A percentile compares a stretch with the other conserved stretches of the same genome.
Conservation (phyloP, 345 rosid genomes). For the Nephelium lappaceum region DNA sequence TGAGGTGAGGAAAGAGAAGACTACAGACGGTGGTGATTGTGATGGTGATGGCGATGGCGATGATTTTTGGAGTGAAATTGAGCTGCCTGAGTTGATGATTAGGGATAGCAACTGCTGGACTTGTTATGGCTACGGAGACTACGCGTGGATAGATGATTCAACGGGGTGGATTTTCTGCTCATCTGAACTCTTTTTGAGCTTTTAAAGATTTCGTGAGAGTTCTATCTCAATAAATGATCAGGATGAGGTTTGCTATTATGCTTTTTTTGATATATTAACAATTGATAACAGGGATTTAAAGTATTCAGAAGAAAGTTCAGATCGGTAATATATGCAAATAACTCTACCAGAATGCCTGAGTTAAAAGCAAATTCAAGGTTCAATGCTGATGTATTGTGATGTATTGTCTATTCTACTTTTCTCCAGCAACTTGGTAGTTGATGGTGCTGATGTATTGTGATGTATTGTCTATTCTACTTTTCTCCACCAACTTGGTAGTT, state of each 20-base stretch:
- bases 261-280: too few relatives aligned
- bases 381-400: too few relatives aligned
- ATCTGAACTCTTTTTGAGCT: not conserved
- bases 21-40: not conserved
- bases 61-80: conserved; percentile 21
- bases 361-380: not conserved
- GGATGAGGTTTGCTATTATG: not conserved
- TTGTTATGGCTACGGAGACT: not conserved
- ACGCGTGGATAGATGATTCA: not conserved
- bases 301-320: not conserved
- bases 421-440: too few relatives aligned
- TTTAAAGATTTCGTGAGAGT: too few relatives aligned
- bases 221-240: too few relatives aligned
- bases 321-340: not conserved
- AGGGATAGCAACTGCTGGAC: not conserved
- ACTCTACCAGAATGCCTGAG: too few relatives aligned
- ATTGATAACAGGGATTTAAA: too few relatives aligned
- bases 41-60: not conserved
- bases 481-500: too few relatives aligned
- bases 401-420: too few relatives aligned
- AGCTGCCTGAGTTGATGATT: conserved; percentile 18
- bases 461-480: too few relatives aligned
- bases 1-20: not conserved
- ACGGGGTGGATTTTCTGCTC: not conserved
- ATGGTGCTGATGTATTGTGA: too few relatives aligned